Conservation (phyloP, 495 filamentous ascomycete genomes). For the Aspergillus avenaceus region DNA sequence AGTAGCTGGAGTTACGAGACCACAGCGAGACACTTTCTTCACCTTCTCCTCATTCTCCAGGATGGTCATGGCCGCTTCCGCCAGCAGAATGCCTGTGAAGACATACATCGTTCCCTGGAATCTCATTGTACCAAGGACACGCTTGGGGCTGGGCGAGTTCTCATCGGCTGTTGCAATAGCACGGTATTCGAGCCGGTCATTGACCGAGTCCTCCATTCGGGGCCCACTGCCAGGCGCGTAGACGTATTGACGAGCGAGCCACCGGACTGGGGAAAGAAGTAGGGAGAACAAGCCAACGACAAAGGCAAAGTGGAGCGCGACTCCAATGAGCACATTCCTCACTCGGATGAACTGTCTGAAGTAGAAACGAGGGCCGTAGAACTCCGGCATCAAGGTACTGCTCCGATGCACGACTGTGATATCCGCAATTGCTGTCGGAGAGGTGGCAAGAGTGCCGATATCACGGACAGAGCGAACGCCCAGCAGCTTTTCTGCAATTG, state of each 20-base stretch:
- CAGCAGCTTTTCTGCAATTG: constrained; percentile 43
- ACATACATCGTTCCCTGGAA: constrained; percentile 63
- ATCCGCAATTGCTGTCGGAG: constrained; percentile 55
- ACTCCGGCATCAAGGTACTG: constrained; percentile 66
- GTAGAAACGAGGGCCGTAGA: constrained; percentile 71
- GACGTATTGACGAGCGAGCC: constrained; percentile 49
- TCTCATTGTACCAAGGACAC: constrained; percentile 55
- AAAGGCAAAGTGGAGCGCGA: constrained; percentile 54
- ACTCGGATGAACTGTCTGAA: constrained; percentile 66
- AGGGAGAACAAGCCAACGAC: constrained; percentile 49
- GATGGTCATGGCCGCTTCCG: constrained; percentile 68
- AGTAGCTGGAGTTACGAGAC: constrained; percentile 78
- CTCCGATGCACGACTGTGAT: constrained; percentile 66
- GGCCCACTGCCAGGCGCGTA: constrained; percentile 67
- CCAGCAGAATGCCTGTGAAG: constrained; percentile 62
- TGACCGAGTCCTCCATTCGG: constrained; percentile 47
- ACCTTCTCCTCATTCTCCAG: constrained; percentile 58
- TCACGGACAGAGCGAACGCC: constrained; percentile 60
- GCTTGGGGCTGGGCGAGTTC: constrained; percentile 32
- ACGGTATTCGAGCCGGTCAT: constrained; percentile 60
- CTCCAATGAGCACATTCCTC: constrained; percentile 54
- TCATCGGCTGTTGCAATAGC: constrained; percentile 63
- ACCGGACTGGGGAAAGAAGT: constrained; percentile 50
- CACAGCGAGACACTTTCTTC: constrained; percentile 57
- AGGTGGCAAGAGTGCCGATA: constrained; percentile 65